Conservation (phyloP, 2,329 filamentous ascomycete species). For the Phaeosphaeriaceae sp. region DNA sequence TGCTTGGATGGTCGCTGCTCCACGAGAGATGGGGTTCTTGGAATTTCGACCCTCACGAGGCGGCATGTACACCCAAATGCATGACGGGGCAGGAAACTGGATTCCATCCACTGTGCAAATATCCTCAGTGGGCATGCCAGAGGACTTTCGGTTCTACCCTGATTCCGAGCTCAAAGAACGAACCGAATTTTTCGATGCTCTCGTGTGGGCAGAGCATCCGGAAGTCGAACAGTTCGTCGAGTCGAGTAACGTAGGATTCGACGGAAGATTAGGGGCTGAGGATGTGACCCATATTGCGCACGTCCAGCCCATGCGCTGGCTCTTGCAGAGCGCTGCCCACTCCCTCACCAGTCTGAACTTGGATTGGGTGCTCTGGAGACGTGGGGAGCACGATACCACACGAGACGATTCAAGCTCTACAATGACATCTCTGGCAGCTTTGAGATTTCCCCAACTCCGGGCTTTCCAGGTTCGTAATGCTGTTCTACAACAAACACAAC, state of each 20-base stretch:
- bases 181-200: conserved; percentile 30
- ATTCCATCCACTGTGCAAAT: conserved; percentile 37
- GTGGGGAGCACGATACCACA: conserved; percentile 16
- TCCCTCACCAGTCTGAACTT: conserved; percentile 43
- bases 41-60: conserved; percentile 40
- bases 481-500: conserved; percentile 43
- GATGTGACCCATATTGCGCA: conserved; percentile 6
- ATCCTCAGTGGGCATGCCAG: conserved; percentile 12
- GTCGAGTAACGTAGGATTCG: conserved; percentile 8
- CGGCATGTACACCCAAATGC: conserved; percentile 31
- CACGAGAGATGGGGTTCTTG: conserved; percentile 24
- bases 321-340: conserved; percentile 25
- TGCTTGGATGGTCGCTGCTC: conserved; percentile 14
- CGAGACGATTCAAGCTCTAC: conserved; percentile 16
- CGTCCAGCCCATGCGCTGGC: conserved; percentile 21
- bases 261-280: not conserved
- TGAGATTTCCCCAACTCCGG: conserved; percentile 53
- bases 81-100: conserved; percentile 43
- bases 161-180: conserved; percentile 22
- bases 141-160: conserved; percentile 5
- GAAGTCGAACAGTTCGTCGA: conserved; percentile 30
- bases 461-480: conserved; percentile 57
- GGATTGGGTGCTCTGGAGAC: conserved; percentile 46
- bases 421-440: conserved; percentile 38
- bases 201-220: conserved; percentile 35